phyloP scores from a whole-genome alignment of 345 rosid genomes.

The Eucalyptus sideroxylon region DNA sequence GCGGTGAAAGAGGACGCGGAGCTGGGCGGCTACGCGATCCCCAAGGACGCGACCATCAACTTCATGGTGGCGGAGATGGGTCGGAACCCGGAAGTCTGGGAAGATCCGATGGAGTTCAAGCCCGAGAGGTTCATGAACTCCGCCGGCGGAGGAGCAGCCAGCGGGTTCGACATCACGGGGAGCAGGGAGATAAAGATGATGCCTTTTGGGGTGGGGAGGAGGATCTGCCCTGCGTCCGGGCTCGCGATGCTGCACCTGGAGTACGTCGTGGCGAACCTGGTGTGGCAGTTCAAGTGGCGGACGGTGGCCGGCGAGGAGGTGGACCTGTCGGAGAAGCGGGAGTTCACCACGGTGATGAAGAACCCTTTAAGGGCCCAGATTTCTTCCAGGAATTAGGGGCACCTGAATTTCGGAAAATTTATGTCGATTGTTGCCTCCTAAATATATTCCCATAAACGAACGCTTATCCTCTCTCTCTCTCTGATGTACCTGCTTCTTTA shows the following conservation, averaged over 20 bases:
- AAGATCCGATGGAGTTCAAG: neutral
- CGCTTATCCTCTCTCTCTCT: no score
- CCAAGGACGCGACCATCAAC: neutral
- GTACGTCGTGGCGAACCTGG: neutral
- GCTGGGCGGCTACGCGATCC: neutral
- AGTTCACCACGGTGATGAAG: neutral
- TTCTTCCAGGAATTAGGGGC: neutral
- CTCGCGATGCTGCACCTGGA: neutral
- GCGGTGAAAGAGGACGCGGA: neutral
- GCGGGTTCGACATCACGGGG: neutral
- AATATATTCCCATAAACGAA: neutral
- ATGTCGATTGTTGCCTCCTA: no score
- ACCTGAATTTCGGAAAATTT: neutral
- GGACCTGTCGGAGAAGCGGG: neutral
- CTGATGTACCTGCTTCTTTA: no score
- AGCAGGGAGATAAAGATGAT: slow-evolving; percentile 4
- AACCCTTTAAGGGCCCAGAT: neutral
- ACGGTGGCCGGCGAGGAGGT: neutral
- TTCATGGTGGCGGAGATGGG: slow-evolving; percentile 1
- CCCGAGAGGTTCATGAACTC: neutral
- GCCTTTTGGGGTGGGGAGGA: slow-evolving; percentile 4
- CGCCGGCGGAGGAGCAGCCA: neutral
- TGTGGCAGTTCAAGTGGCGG: neutral
- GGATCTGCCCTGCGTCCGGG: neutral
- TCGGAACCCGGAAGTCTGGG: neutral